Evolutionary conservation across 225 moss, liverwort and hornwort species (phyloP).

Genomic region (Bryum argenteum): DNA sequence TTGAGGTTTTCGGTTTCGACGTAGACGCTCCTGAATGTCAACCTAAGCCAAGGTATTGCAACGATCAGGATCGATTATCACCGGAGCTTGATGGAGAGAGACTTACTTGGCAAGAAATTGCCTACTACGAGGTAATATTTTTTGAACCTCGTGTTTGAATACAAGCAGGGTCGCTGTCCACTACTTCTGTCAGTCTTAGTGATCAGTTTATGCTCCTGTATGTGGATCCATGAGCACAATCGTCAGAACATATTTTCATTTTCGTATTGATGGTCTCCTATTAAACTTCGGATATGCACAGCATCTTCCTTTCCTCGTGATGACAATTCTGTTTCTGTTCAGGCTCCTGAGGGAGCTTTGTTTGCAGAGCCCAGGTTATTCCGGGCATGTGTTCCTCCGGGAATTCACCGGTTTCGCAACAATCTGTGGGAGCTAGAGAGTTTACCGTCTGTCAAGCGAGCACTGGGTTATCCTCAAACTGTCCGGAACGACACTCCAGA

Average conservation of each 20-base stretch:
- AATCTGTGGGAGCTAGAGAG: conserved; percentile 79
- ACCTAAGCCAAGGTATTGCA: conserved; percentile 61
- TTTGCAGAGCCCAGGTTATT: conserved; percentile 76
- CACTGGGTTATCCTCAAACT: conserved; percentile 68
- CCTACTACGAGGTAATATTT: conserved; percentile 62
- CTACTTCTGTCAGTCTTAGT: not conserved
- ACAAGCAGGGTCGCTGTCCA: not conserved
- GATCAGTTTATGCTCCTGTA: conserved; percentile 11
- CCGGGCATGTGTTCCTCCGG: conserved; percentile 96
- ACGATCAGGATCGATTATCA: conserved; percentile 78
- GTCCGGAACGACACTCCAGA: conserved; percentile 54
- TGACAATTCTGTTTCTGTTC: conserved; percentile 27
- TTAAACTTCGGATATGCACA: conserved; percentile 4
- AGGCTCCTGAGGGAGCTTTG: conserved; percentile 79
- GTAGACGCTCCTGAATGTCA: conserved; percentile 68
- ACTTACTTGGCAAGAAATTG: conserved; percentile 88
- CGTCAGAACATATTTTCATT: not conserved
- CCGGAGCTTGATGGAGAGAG: conserved; percentile 79
- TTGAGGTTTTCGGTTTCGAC: conserved; percentile 95
- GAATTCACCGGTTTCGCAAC: conserved; percentile 88
- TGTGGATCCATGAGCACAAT: not conserved
- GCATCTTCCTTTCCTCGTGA: conserved; percentile 24
- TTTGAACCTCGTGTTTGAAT: not conserved
- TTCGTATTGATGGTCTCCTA: conserved; percentile 6
- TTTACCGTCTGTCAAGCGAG: conserved; percentile 57